A percentile compares a stretch with the other conserved stretches of the same genome.
These are phyloP conservation scores for Logfia minima DNA, from an alignment of 129 eudicot species.

Conservation along the genomic window DNA sequence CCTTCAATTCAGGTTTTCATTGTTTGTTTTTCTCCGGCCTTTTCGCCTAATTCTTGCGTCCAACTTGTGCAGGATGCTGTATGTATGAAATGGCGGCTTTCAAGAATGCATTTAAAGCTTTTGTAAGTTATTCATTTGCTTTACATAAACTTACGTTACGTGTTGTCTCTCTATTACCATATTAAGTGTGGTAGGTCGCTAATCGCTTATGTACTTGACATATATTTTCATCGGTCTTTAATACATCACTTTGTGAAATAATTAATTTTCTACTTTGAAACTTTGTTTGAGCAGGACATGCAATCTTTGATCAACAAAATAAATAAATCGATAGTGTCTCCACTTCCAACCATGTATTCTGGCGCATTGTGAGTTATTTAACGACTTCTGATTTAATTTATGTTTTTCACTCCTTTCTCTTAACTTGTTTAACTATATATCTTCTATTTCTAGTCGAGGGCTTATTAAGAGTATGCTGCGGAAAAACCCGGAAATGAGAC, in stretches of 20 bases:
- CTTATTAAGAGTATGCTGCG: constrained; percentile 94
- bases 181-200: background rate
- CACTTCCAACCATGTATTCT: constrained; percentile 89
- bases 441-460: constrained; percentile 60
- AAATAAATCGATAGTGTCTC: constrained; percentile 83
- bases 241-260: background rate
- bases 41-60: constrained; percentile 2
- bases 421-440: background rate
- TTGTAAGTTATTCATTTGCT: constrained; percentile 55
- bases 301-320: constrained; percentile 90
- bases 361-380: constrained; percentile 79
- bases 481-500: constrained; percentile 92
- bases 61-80: constrained; percentile 78
- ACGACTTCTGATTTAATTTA: background rate
- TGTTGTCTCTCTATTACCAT: background rate
- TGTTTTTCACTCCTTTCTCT: background rate
- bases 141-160: background rate
- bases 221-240: background rate
- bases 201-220: background rate
- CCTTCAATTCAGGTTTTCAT: background rate
- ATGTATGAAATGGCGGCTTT: constrained; percentile 91
- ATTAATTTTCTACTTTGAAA: background rate
- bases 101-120: constrained; percentile 97
- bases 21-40: background rate
- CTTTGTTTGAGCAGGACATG: constrained; percentile 67